Evolutionary conservation across 495 filamentous ascomycete genomes (phyloP).

Genomic region (Tuber magnatum): DNA sequence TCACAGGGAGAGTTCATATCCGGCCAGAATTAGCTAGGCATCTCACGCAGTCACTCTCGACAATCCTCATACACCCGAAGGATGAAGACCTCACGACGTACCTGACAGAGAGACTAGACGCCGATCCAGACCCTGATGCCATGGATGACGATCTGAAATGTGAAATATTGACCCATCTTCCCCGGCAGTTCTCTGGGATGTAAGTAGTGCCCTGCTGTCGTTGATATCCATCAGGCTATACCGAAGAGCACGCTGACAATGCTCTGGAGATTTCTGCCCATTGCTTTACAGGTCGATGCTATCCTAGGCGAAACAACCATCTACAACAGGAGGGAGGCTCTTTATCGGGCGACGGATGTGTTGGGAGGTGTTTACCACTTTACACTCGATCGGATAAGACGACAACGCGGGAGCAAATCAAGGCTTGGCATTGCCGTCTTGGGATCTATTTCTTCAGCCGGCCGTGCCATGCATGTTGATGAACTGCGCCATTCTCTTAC

Average conservation of each 20-base stretch:
- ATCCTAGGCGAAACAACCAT: constrained; percentile 1
- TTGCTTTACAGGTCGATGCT: neutral
- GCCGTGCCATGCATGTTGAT: constrained; percentile 6
- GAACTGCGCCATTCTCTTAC: constrained; percentile 9
- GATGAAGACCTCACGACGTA: constrained; percentile 12
- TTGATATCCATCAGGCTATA: neutral
- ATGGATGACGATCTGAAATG: constrained; percentile 1
- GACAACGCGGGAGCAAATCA: neutral
- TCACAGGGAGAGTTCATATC: constrained; percentile 17
- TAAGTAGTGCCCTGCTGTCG: neutral
- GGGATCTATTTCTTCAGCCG: neutral
- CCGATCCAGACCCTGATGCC: constrained; percentile 6
- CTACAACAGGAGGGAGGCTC: neutral
- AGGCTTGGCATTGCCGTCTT: constrained; percentile 7
- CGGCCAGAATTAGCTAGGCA: constrained; percentile 4
- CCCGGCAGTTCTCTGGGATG: constrained; percentile 10
- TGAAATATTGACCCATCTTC: constrained; percentile 11
- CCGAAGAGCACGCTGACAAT: neutral
- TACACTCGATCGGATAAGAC: neutral
- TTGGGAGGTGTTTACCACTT: neutral
- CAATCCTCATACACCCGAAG: neutral
- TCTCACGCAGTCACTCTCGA: neutral
- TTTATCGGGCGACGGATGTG: neutral
- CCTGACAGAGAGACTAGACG: neutral
- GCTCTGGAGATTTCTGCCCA: neutral